Conservation (phyloP, 139 green algal genomes). For the Edaphochlamys debaryana region DNA sequence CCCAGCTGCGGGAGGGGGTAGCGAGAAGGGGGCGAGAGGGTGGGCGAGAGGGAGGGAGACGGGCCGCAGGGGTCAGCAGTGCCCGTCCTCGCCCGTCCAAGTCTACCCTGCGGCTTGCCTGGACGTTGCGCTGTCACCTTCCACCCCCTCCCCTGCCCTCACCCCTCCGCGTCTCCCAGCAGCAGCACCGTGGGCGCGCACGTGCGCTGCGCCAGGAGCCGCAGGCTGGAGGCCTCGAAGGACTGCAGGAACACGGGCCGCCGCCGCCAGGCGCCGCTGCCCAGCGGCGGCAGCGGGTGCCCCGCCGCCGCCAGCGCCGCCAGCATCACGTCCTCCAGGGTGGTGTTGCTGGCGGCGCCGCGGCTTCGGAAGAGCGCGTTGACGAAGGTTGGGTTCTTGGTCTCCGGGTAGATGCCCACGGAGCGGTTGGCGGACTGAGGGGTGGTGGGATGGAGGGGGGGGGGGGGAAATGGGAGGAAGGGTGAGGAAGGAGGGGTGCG, state of each 20-base stretch:
- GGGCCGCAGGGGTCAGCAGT: no score
- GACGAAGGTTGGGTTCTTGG: conserved; percentile 64
- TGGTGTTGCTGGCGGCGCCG: conserved; percentile 11
- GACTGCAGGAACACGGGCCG: conserved; percentile 31
- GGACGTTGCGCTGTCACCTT: no score
- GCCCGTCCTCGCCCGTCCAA: no score
- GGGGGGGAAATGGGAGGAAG: no score
- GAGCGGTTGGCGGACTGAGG: not conserved
- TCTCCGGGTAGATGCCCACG: conserved; percentile 66
- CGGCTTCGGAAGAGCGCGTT: conserved; percentile 6
- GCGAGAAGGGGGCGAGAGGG: no score
- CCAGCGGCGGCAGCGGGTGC: not conserved
- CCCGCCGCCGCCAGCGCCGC: not conserved
- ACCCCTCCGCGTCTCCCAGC: conserved; percentile 37
- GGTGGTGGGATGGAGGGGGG: no score
- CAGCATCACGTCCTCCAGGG: conserved; percentile 31
- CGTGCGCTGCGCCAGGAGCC: not conserved
- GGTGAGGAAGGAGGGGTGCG: no score
- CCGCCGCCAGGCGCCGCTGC: conserved; percentile 6
- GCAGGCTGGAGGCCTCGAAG: conserved; percentile 35
- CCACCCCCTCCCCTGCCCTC: no score
- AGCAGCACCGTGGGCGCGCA: conserved; percentile 29
- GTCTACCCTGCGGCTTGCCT: no score
- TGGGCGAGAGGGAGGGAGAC: no score
- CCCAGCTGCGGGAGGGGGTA: conserved; percentile 1